phyloP scores from a whole-genome alignment of 148 eudicot species.

The Arbutus unedo region DNA sequence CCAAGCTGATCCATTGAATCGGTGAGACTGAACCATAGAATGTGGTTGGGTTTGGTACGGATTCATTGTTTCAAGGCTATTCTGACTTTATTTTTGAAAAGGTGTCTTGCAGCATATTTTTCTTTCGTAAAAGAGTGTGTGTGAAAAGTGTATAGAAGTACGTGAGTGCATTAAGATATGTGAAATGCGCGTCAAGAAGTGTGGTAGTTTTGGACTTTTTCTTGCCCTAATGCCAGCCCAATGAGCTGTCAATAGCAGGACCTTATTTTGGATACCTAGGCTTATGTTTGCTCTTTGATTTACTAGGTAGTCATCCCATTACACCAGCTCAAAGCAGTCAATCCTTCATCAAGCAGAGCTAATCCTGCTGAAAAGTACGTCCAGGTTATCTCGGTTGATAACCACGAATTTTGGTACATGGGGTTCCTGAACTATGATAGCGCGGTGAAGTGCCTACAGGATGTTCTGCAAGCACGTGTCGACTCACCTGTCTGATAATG shows the following conservation, averaged over 20 bases:
- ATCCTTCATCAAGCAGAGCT: constrained; percentile 54
- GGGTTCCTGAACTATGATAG: constrained; percentile 69
- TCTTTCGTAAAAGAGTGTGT: background rate
- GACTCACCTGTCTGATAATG: constrained; percentile 4
- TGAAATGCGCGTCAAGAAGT: background rate
- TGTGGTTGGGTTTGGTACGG: background rate
- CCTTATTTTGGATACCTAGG: background rate
- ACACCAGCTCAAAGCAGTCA: constrained; percentile 72
- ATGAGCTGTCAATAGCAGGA: background rate
- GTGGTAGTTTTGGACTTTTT: background rate
- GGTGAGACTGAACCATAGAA: background rate
- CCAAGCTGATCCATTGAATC: background rate
- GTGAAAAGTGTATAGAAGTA: background rate
- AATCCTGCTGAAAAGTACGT: constrained; percentile 72
- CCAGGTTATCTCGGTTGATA: constrained; percentile 65
- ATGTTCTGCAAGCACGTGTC: constrained; percentile 26
- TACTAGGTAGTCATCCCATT: constrained; percentile 60
- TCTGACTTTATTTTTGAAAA: background rate
- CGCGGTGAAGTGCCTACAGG: constrained; percentile 67
- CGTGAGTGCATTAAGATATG: background rate
- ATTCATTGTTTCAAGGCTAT: background rate
- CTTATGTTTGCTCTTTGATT: background rate
- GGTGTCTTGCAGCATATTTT: background rate
- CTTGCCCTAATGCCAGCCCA: background rate
- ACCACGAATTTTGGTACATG: constrained; percentile 86